Evolutionary conservation across 495 filamentous ascomycete genomes (phyloP).

Genomic region (Xylaria sp.): DNA sequence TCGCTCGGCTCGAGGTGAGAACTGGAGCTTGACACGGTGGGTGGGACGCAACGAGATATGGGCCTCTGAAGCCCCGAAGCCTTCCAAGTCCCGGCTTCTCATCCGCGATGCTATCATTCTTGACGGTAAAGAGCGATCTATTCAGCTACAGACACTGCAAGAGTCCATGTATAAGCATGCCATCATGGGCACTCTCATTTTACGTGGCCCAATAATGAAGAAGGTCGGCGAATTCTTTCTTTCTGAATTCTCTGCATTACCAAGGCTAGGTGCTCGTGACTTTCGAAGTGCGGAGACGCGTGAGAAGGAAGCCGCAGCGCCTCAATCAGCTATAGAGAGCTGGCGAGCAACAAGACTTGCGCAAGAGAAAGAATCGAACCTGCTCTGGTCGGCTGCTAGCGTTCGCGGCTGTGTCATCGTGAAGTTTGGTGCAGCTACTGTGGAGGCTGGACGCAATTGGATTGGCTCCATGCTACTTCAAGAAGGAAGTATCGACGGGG

Average conservation of each 20-base stretch:
- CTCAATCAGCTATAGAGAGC: slow-evolving; percentile 45
- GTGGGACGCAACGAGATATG: slow-evolving; percentile 87
- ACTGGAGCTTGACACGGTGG: slow-evolving; percentile 83
- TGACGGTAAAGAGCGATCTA: slow-evolving; percentile 55
- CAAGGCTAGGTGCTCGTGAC: slow-evolving; percentile 83
- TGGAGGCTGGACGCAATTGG: slow-evolving; percentile 59
- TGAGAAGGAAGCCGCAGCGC: slow-evolving; percentile 49
- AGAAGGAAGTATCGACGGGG: slow-evolving; percentile 54
- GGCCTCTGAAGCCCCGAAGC: slow-evolving; percentile 40
- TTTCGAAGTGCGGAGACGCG: slow-evolving; percentile 61
- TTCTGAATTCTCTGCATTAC: slow-evolving; percentile 73
- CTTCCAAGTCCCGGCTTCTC: slow-evolving; percentile 64
- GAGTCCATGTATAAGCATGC: slow-evolving; percentile 69
- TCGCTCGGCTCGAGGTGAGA: slow-evolving; percentile 84
- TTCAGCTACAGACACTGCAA: slow-evolving; percentile 46
- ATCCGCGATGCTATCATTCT: slow-evolving; percentile 84
- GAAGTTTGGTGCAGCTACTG: slow-evolving; percentile 72
- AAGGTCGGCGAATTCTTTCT: slow-evolving; percentile 72
- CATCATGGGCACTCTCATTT: slow-evolving; percentile 82
- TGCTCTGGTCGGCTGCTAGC: slow-evolving; percentile 86
- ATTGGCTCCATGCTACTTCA: slow-evolving; percentile 58
- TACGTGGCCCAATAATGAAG: slow-evolving; percentile 75
- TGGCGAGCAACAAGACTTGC: slow-evolving; percentile 53
- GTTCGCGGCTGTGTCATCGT: slow-evolving; percentile 86
- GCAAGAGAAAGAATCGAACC: slow-evolving; percentile 62